Evolutionary conservation across 1,284 basidiomycete species (phyloP), one percentile per base, ranked within the genome.

Genomic region (Marasmius sp.): DNA sequence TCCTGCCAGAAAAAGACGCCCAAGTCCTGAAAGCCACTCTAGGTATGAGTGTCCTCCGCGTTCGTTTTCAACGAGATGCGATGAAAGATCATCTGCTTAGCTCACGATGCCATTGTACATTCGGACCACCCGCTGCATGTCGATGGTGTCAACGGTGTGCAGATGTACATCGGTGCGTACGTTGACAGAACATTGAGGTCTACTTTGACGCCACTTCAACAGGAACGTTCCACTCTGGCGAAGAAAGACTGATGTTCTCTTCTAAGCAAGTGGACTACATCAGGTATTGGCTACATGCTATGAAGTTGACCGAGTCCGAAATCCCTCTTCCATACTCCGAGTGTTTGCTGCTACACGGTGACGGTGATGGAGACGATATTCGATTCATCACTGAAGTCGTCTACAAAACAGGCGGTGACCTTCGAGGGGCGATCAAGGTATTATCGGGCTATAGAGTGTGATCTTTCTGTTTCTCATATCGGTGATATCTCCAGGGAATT

Each of bases 261-360:
- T 91, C 91, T 11, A 85, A 84, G 7, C 94, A 96, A 75, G 79
- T 95, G 62, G 90, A 94, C 72, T 96, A 94, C 72, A 72, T 92
- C 16, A 83, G 91, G 58, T 94, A 95, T 73, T 95, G 91, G 85
- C 82, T 95, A 51, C 84, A 92, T 69, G 84, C 86, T 0, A 87
- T 88, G 81, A 76, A 82, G 53, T 79, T 94, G 58, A 92, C 91
- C 0, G 80, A 85, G 61, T 71, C 79, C 10, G 78, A 80, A 20
- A 82, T 93, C 43, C 85, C 90, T 9, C 73, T 93, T 18, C 92
- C 92, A 1, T 86, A 88, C 65, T 88, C 86, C 3, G 84, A 90
- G 64, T 91, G 86, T 66, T 81, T 93, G 57, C 76, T 93, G 65
- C 83, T 80, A 27, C 27, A 27, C 27, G 27, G 27, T 0, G 74